Evolutionary conservation across 352 stramenopile species (phyloP), one percentile per base, ranked within the genome.

Genomic region (Pythium brassicae): DNA sequence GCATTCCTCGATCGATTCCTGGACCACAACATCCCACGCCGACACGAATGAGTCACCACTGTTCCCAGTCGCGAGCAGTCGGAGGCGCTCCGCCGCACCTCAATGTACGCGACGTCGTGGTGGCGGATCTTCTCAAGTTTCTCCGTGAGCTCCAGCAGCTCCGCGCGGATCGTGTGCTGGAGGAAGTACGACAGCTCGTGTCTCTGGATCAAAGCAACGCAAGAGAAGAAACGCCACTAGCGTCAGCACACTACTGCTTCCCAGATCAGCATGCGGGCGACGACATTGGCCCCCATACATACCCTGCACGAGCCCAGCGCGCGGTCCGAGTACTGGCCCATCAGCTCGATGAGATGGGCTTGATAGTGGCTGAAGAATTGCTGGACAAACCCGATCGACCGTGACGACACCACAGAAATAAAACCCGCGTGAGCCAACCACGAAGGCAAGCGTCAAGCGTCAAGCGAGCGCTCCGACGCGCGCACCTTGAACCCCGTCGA

Each of bases 321-420:
- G 44, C 77, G 74, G 22, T 89, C 76, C 4, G 78, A 86, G 62
- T 87, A 92, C 46, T 78, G 62, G 12, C 72, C 71, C 65, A 92
- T 88, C 26, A 92, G 46, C 27, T 90, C 74, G 49, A 83, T 80
- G 35, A 92, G 47, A 55, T 79, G 71, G 7, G 65, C 61, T 65
- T 92, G 83, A 43, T 89, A 92, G 44, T 83, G 65, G 47, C 82
- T 71, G 53, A 86, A 90, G 55, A 92, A 92, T 23, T 76, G 69
- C 83, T 92, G 40, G 11, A 37, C 7, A 22, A 23, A 11, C 25
- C 23, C 34, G 11, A 10, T 11, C 44, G 34, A 47, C 26, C 2
- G 57, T 12, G 20, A 14, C 1, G 26, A 3, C n/a, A n/a, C 4
- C 20, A 27, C 5, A 15, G 8, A 27, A 10, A 46, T 4, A 26